A percentile compares a stretch with the other conserved stretches of the same genome.
Conservation (phyloP, 73 alveolate species). For the Strombidium stylifer region DNA sequence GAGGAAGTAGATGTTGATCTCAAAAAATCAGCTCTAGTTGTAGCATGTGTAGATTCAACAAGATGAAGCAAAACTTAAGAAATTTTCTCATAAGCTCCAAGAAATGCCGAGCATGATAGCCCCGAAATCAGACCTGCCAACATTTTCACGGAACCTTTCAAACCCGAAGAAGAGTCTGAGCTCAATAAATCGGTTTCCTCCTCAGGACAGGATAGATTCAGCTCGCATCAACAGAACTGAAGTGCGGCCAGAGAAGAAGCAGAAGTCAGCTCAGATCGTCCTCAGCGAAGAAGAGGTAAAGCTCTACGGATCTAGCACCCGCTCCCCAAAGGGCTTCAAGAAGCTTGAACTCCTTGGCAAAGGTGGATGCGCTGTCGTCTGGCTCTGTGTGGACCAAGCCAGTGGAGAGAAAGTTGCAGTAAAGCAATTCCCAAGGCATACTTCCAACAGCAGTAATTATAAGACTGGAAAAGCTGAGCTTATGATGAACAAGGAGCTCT, state of each 20-base stretch:
- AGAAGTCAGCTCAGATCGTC: background rate
- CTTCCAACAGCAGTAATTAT: slow-evolving; percentile 15
- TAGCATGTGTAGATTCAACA: too few relatives aligned
- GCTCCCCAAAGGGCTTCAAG: slow-evolving; percentile 30
- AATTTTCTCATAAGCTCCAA: too few relatives aligned
- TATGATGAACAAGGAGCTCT: slow-evolving; percentile 7
- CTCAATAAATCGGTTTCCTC: too few relatives aligned
- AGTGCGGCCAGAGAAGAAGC: background rate
- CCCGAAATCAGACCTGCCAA: too few relatives aligned
- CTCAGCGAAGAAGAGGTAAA: background rate
- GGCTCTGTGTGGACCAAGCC: slow-evolving; percentile 59
- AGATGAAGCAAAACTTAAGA: too few relatives aligned
- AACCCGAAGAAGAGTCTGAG: too few relatives aligned
- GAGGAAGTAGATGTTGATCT: too few relatives aligned
- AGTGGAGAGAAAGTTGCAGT: slow-evolving; percentile 61
- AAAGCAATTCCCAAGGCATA: slow-evolving; percentile 60
- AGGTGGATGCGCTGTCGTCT: slow-evolving; percentile 84
- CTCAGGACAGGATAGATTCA: too few relatives aligned
- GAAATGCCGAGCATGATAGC: too few relatives aligned
- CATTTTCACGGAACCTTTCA: too few relatives aligned
- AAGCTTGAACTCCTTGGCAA: slow-evolving; percentile 55
- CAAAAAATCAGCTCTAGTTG: too few relatives aligned
- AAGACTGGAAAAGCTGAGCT: slow-evolving; percentile 45
- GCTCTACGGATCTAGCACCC: background rate
- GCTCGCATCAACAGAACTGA: too few relatives aligned